These are phyloP conservation scores for Colletotrichum sansevieriae DNA, from an alignment of 2,329 filamentous ascomycete species.

Conservation along the genomic window DNA sequence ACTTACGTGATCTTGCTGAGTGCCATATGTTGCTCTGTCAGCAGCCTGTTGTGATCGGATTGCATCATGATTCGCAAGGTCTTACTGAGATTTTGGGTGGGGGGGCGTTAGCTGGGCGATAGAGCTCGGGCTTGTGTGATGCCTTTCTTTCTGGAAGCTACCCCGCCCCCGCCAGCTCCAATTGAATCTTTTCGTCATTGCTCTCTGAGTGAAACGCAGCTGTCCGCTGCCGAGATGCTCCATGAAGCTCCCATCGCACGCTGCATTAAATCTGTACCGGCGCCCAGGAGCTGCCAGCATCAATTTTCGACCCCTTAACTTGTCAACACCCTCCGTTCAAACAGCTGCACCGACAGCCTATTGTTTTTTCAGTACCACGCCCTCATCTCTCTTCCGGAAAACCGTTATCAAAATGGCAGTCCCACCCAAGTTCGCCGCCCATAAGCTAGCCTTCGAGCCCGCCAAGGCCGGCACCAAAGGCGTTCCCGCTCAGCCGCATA, in stretches of 20 bases:
- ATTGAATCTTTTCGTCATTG: constrained; percentile 26
- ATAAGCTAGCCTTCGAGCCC: constrained; percentile 69
- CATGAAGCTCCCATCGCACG: constrained; percentile 35
- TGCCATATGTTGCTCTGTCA: constrained; percentile 25
- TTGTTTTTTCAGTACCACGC: constrained; percentile 3
- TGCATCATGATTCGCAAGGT: constrained; percentile 36
- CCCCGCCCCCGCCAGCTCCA: constrained; percentile 38
- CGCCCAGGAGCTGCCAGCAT: constrained; percentile 16
- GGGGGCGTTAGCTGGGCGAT: neutral
- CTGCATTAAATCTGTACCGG: constrained; percentile 32
- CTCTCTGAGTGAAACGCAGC: constrained; percentile 6
- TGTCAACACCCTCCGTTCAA: neutral
- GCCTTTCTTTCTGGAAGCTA: neutral
- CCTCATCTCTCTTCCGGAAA: neutral
- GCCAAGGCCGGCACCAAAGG: constrained; percentile 50
- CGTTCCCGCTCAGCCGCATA: constrained; percentile 64
- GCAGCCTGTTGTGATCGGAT: constrained; percentile 29
- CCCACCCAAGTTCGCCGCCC: constrained; percentile 81
- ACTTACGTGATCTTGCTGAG: constrained; percentile 24
- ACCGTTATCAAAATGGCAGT: constrained; percentile 71
- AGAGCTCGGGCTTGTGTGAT: neutral
- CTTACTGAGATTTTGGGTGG: too few relatives aligned
- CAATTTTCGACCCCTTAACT: neutral
- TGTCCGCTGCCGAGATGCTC: constrained; percentile 18
- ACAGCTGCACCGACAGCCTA: neutral